Evolutionary conservation across 495 filamentous ascomycete genomes (phyloP), one percentile per base, ranked within the genome.

Genomic region (Trichodelitschia bisporula): DNA sequence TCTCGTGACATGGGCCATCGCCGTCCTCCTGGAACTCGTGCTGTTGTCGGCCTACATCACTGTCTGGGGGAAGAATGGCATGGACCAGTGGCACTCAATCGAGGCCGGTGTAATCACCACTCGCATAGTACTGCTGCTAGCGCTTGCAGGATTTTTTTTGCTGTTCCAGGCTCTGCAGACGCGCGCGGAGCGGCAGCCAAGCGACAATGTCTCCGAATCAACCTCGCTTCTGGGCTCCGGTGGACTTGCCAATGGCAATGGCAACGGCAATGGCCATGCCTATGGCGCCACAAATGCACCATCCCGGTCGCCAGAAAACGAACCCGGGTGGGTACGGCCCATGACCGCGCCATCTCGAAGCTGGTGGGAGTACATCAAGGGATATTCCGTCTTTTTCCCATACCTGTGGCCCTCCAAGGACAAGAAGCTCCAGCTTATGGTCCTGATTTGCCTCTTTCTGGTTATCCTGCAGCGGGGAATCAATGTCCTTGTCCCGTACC

Each of bases 341-440:
- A 66, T 61, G n/a, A 62, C 56, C 10, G 54, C 66, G 23, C 69
- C 69, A 3, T 62, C 68, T 3, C 69, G 71, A 12, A 76, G 62
- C 40, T 77, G 78, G 78, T 78, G 73, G 66, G 86, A 93, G 46
- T 97, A 97, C 45, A 53, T 84, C 29, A 68, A 69, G 35, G 75
- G 77, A 13, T 95, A 90, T 47, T 70, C 67, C 12, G 55, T 90
- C 15, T 89, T 95, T 52, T 82, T 90, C 49, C 83, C 80, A 0
- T 95, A 91, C 43, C 66, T 92, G 25, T 95, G 84, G 84, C 84
- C 79, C 11, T 70, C 65, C 34, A 78, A 79, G 40, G 66, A 76
- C 16, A 49, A 56, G 19, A 56, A 54, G 38, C 57, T 92, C 15
- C 73, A 92, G 53, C 29, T 75, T 15, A 54, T 76, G 24, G 75